Conservation (phyloP, 202 grass and related monocot species). For the Schoenoplectus triqueter region DNA sequence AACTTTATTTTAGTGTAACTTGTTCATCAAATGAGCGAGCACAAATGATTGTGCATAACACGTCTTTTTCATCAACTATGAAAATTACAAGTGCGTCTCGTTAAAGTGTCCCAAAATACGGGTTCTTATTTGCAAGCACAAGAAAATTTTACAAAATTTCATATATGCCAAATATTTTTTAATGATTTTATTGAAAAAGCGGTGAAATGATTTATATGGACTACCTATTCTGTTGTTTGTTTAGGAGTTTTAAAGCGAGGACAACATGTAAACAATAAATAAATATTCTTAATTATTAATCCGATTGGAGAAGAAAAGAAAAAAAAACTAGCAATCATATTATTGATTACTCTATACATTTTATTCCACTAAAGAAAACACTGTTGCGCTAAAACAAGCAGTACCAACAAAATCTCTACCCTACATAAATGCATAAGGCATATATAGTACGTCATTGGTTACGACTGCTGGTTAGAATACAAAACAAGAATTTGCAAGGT, state of each 20-base stretch:
- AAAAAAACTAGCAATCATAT: slow-evolving; percentile 4
- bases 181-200: not conserved
- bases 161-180: not conserved
- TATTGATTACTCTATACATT: not conserved
- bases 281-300: not conserved
- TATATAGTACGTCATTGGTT: not conserved
- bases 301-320: not conserved
- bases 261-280: not conserved
- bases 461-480: slow-evolving; percentile 47
- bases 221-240: not conserved
- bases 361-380: not conserved
- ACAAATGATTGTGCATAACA: not conserved
- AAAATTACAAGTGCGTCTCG: not conserved
- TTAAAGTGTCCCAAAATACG: not conserved
- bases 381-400: not conserved
- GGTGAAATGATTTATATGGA: not conserved
- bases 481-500: slow-evolving; percentile 51
- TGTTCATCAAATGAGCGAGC: not conserved
- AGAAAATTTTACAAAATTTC: not conserved
- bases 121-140: not conserved
- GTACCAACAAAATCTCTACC: slow-evolving; percentile 18
- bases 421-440: not conserved
- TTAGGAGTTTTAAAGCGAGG: not conserved
- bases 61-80: not conserved
- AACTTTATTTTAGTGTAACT: not conserved